Conservation (phyloP, 208 protist species). For the Plasmodiophora brassicae region DNA sequence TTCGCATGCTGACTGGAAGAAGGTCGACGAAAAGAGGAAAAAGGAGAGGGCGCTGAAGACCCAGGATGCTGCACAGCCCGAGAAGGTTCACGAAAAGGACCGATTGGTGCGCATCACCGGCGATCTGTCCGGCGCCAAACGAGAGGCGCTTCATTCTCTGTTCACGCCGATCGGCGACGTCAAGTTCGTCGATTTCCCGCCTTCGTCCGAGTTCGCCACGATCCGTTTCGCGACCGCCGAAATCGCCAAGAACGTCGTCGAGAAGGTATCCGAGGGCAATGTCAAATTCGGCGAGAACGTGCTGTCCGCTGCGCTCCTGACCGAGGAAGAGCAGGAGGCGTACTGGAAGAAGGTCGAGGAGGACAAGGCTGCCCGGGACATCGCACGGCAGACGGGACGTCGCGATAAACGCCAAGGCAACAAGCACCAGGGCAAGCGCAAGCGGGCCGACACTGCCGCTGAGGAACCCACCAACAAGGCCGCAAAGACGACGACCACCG, state of each 20-base stretch:
- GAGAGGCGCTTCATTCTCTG: background rate
- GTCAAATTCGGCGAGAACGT: conserved; percentile 27
- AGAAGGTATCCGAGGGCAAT: background rate
- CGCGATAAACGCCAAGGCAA: no score
- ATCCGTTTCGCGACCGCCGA: conserved; percentile 1
- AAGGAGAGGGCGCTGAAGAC: background rate
- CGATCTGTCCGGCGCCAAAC: background rate
- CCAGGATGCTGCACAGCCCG: background rate
- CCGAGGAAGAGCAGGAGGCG: background rate
- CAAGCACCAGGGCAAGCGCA: no score
- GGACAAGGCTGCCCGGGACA: background rate
- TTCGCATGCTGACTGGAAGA: background rate
- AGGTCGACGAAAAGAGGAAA: background rate
- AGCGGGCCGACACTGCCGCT: no score
- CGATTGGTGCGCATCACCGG: conserved; percentile 3
- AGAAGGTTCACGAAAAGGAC: background rate
- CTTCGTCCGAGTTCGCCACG: background rate
- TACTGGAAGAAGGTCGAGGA: background rate
- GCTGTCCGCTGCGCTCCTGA: background rate
- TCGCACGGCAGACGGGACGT: no score
- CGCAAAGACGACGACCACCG: no score
- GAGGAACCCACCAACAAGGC: no score
- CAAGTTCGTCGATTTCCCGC: background rate
- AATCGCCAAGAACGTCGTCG: background rate
- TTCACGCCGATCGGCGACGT: background rate